Conservation (phyloP, 441 rosid species). For the Adansonia gregorii region DNA sequence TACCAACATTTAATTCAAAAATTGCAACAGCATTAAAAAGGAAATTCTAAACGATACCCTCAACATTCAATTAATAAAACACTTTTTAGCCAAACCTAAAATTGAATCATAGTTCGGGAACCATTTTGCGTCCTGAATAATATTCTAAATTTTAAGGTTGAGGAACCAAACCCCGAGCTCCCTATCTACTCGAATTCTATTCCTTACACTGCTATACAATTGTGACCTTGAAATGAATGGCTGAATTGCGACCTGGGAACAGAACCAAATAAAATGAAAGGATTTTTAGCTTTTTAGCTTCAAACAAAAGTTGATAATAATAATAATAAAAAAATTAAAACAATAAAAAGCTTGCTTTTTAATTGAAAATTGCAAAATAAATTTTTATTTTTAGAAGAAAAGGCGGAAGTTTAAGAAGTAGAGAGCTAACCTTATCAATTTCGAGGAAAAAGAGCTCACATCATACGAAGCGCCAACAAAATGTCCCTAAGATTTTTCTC, state of each 20-base stretch:
- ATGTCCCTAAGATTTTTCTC: slow-evolving; percentile 79
- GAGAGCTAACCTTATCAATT: slow-evolving; percentile 61
- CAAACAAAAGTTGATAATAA: not conserved
- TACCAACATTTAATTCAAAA: slow-evolving; percentile 3
- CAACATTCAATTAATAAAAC: not conserved
- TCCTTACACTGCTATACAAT: slow-evolving; percentile 74
- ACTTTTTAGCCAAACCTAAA: not conserved
- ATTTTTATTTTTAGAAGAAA: not conserved
- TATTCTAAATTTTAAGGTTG: not conserved
- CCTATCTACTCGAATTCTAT: slow-evolving; percentile 86
- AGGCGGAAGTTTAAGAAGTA: not conserved
- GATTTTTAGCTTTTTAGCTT: not conserved
- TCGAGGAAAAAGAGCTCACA: slow-evolving; percentile 85
- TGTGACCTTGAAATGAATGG: slow-evolving; percentile 86
- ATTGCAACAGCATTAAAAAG: not conserved
- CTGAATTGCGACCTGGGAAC: slow-evolving; percentile 59
- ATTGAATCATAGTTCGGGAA: not conserved
- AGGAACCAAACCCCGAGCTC: slow-evolving; percentile 65
- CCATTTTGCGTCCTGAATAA: not conserved
- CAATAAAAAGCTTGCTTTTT: not conserved
- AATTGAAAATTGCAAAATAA: not conserved
- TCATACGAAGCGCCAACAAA: slow-evolving; percentile 70
- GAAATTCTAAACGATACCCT: not conserved
- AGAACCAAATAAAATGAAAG: slow-evolving; percentile 7
- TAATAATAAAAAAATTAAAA: not conserved